Evolutionary conservation across 805 yeast genomes (phyloP).

Genomic region (Nakazawaea ernobii): DNA sequence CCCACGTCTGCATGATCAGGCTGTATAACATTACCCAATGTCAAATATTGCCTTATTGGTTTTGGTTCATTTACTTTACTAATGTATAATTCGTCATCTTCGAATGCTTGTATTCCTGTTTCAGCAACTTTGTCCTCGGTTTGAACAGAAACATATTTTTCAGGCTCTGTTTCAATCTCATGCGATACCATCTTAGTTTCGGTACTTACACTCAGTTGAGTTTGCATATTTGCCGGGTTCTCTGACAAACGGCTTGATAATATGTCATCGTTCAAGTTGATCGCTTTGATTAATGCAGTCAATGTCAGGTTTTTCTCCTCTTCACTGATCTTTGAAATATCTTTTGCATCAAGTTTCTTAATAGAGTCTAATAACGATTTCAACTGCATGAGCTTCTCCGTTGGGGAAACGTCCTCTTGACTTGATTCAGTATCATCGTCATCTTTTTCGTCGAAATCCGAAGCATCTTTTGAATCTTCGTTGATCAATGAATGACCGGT

Average conservation of each 20-base stretch:
- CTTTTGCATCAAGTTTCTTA: not conserved
- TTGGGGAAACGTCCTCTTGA: too few species aligned
- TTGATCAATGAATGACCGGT: not conserved
- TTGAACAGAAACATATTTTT: not conserved
- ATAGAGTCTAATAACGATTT: not conserved
- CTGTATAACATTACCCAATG: constrained; percentile 11
- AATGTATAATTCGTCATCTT: constrained; percentile 21
- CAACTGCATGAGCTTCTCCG: not conserved
- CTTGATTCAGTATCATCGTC: not conserved
- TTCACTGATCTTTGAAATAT: not conserved
- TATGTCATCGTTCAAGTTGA: not conserved
- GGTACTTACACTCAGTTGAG: not conserved
- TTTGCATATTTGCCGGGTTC: not conserved
- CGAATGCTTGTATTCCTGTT: constrained; percentile 13
- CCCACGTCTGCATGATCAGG: constrained; percentile 10
- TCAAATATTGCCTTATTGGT: constrained; percentile 18
- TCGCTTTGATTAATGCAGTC: not conserved
- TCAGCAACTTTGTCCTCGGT: constrained; percentile 1
- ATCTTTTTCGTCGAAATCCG: not conserved
- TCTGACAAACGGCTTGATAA: not conserved
- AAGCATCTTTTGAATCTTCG: not conserved
- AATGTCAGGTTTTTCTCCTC: not conserved
- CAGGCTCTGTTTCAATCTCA: not conserved
- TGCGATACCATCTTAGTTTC: not conserved
- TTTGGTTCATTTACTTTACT: constrained; percentile 19